Conservation (phyloP, 139 green algal genomes). For the Nannochloris sp. region DNA sequence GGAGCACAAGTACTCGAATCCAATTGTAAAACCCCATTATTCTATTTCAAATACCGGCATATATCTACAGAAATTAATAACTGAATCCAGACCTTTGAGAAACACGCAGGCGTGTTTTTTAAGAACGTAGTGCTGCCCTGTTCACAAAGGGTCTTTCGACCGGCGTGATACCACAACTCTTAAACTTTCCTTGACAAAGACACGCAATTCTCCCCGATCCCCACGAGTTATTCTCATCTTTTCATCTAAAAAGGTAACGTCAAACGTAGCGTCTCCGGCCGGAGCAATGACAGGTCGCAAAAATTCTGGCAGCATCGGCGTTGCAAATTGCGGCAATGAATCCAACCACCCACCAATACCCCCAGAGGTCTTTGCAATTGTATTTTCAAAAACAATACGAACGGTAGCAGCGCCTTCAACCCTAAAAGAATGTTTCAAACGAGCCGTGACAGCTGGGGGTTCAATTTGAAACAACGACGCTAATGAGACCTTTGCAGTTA, state of each 20-base stretch:
- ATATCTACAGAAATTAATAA: too few species aligned
- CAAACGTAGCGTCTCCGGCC: conserved; percentile 33
- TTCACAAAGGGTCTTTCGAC: too few species aligned
- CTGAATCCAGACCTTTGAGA: too few species aligned
- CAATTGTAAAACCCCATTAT: too few species aligned
- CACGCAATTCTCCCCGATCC: conserved; percentile 28
- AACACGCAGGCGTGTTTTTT: too few species aligned
- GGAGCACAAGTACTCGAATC: too few species aligned
- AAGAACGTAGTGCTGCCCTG: too few species aligned
- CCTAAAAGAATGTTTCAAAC: conserved; percentile 17
- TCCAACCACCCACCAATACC: conserved; percentile 28
- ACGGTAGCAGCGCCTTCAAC: conserved; percentile 9
- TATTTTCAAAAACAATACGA: conserved; percentile 21
- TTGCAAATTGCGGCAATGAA: conserved; percentile 26
- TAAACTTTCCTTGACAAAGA: conserved; percentile 22
- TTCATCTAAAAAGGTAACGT: conserved; percentile 40
- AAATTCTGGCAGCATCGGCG: conserved; percentile 30
- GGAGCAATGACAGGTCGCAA: too few species aligned
- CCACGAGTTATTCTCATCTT: conserved; percentile 44
- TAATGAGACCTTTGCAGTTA: conserved; percentile 4
- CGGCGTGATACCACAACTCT: not conserved
- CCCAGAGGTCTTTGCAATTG: conserved; percentile 15
- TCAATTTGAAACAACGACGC: not conserved
- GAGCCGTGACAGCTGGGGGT: conserved; percentile 6
- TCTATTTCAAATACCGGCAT: too few species aligned